A percentile compares a stretch with the other conserved stretches of the same genome.
phyloP scores from a whole-genome alignment of 2,329 filamentous ascomycete species.

The Fusarium albidum region DNA sequence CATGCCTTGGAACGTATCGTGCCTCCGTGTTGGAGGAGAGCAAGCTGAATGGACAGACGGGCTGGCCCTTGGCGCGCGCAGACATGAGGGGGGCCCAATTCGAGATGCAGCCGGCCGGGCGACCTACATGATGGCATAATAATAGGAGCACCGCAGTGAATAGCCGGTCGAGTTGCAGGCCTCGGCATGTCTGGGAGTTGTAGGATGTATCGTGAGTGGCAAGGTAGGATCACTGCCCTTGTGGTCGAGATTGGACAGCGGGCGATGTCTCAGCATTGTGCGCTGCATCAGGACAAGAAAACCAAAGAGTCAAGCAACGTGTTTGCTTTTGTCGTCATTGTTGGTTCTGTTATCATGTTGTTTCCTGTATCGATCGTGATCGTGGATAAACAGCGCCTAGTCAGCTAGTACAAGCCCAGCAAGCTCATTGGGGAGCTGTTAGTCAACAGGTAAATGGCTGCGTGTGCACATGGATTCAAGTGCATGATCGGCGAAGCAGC shows the following conservation, averaged over 20 bases:
- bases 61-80: slow-evolving; percentile 5
- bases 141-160: not conserved
- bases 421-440: not conserved
- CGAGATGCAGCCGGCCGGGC: not conserved
- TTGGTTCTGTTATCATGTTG: not conserved
- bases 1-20: not conserved
- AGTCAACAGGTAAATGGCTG: slow-evolving; percentile 4
- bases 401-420: not conserved
- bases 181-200: not conserved
- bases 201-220: slow-evolving; percentile 7
- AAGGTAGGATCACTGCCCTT: not conserved
- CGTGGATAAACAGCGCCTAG: slow-evolving; percentile 1
- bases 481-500: slow-evolving; percentile 27
- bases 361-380: not conserved
- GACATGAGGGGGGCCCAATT: not conserved
- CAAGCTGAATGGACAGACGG: slow-evolving; percentile 1
- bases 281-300: not conserved
- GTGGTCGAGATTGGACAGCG: not conserved
- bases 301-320: not conserved
- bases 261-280: not conserved
- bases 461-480: slow-evolving; percentile 15
- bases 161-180: slow-evolving; percentile 6
- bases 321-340: not conserved
- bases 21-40: slow-evolving; percentile 2
- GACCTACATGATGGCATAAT: not conserved